Conservation (phyloP, 352 stramenopile species). For the Phytopythium helicoides region DNA sequence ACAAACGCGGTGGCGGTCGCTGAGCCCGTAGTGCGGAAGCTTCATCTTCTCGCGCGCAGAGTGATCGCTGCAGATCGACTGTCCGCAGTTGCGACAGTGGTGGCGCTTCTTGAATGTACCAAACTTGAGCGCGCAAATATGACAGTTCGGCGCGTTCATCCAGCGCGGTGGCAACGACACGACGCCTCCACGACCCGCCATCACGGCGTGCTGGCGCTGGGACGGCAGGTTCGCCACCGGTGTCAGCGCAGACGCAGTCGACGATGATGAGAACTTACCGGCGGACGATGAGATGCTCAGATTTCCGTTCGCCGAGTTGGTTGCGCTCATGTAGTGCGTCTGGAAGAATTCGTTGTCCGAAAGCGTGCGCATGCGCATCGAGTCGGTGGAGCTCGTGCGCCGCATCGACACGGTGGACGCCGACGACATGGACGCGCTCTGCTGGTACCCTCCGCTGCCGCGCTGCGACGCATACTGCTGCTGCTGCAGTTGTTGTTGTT, state of each 20-base stretch:
- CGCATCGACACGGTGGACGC: conserved; percentile 1
- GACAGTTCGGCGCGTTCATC: conserved; percentile 81
- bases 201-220: conserved; percentile 35
- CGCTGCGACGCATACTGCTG: background rate
- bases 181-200: conserved; percentile 25
- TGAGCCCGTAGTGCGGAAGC: conserved; percentile 79
- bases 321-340: conserved; percentile 24
- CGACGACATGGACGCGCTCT: background rate
- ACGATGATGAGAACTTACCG: background rate
- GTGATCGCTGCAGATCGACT: conserved; percentile 85
- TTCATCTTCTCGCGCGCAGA: conserved; percentile 80
- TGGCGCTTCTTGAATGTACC: conserved; percentile 80
- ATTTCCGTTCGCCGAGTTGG: conserved; percentile 2
- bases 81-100: conserved; percentile 85
- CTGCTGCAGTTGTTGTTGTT: background rate
- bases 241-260: conserved; percentile 1
- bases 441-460: conserved; percentile 11
- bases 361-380: conserved; percentile 54
- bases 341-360: conserved; percentile 67
- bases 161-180: conserved; percentile 79
- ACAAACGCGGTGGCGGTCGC: conserved; percentile 77
- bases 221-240: conserved; percentile 21
- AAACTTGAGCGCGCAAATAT: conserved; percentile 85
- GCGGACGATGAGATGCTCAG: conserved; percentile 14
- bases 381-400: conserved; percentile 37